phyloP scores from a whole-genome alignment of 768 basidiomycete genomes.

The Postia placenta region DNA sequence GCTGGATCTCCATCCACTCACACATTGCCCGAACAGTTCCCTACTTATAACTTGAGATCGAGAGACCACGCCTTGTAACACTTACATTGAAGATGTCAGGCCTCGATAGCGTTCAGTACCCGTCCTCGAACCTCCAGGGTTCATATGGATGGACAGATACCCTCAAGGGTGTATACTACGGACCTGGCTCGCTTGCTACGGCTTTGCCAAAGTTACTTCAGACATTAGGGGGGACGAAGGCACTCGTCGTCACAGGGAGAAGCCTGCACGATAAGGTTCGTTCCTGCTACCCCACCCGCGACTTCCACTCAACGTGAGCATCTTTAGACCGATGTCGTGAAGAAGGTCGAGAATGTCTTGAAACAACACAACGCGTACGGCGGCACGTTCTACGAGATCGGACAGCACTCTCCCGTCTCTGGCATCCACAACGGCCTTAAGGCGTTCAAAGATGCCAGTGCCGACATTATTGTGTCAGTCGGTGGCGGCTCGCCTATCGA shows the following conservation, averaged over 20 bases:
- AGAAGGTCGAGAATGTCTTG: constrained; percentile 48
- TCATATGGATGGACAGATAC: constrained; percentile 65
- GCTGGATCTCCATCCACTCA: too few species aligned
- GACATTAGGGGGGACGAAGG: constrained; percentile 51
- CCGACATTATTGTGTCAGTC: constrained; percentile 65
- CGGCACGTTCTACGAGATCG: constrained; percentile 67
- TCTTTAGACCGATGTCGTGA: constrained; percentile 54
- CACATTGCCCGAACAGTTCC: too few species aligned
- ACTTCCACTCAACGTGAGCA: not conserved
- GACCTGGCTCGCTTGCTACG: constrained; percentile 57
- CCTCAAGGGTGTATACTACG: constrained; percentile 64
- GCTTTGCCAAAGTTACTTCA: constrained; percentile 60
- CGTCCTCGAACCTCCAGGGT: constrained; percentile 33
- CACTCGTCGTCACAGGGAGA: constrained; percentile 66
- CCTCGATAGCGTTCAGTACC: constrained; percentile 6
- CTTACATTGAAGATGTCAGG: constrained; percentile 7
- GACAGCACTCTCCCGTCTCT: constrained; percentile 64
- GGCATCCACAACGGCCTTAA: constrained; percentile 55
- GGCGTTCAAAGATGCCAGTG: constrained; percentile 46
- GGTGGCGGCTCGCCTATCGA: constrained; percentile 83
- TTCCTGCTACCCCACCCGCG: not conserved
- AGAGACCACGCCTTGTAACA: too few species aligned
- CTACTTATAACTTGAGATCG: too few species aligned
- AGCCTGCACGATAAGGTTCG: constrained; percentile 59
- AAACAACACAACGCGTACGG: constrained; percentile 54